Evolutionary conservation across 495 filamentous ascomycete species (phyloP).

Genomic region (Penicillium verhagenii): DNA sequence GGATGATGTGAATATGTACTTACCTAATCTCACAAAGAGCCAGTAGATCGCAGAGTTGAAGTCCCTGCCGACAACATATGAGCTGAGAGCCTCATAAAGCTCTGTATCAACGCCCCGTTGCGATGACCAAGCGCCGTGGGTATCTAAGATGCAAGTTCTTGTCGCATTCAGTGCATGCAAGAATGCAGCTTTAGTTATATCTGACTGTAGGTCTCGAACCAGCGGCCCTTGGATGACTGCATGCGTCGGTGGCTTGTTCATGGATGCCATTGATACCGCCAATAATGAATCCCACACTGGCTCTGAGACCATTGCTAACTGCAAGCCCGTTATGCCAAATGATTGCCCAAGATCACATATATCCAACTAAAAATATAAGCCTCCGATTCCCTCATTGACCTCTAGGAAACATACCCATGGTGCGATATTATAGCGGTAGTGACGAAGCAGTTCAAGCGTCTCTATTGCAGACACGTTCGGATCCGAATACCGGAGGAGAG

Average conservation of each 20-base stretch:
- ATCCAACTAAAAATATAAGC: slow-evolving; percentile 23
- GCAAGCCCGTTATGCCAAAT: slow-evolving; percentile 31
- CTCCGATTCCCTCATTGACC: not conserved
- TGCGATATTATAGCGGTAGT: slow-evolving; percentile 38
- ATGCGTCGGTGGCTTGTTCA: slow-evolving; percentile 8
- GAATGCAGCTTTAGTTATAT: slow-evolving; percentile 15
- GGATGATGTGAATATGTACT: not conserved
- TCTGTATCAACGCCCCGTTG: slow-evolving; percentile 4
- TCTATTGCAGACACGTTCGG: slow-evolving; percentile 12
- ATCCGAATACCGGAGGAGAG: not conserved
- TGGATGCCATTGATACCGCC: slow-evolving; percentile 25
- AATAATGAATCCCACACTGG: slow-evolving; percentile 22
- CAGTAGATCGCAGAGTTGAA: slow-evolving; percentile 34
- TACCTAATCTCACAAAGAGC: slow-evolving; percentile 38
- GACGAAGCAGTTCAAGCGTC: slow-evolving; percentile 28
- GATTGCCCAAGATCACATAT: slow-evolving; percentile 33
- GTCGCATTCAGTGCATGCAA: slow-evolving; percentile 13
- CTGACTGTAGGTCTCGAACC: not conserved
- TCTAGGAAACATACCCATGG: slow-evolving; percentile 29
- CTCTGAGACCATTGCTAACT: slow-evolving; percentile 25
- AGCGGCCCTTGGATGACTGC: not conserved
- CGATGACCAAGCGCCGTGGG: slow-evolving; percentile 17
- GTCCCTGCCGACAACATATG: slow-evolving; percentile 14
- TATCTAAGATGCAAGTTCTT: slow-evolving; percentile 12
- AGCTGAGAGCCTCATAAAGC: slow-evolving; percentile 13